Percentiles rank a stretch among this genome's conserved stretches.
phyloP scores from a whole-genome alignment of 768 basidiomycete species.

The Clitopilus passeckerianus region DNA sequence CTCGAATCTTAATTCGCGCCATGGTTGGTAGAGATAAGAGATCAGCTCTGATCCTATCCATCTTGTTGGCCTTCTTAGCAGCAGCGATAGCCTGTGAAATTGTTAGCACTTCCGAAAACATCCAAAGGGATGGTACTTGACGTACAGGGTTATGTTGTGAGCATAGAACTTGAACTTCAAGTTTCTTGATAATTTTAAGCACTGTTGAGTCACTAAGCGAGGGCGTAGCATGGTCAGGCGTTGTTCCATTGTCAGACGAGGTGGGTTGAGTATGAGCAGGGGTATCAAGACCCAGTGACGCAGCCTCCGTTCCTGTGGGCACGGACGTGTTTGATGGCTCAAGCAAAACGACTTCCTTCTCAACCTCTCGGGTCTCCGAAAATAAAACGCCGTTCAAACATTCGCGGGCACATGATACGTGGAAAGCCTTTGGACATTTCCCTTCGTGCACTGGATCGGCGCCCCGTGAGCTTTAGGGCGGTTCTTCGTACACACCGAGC shows the following conservation, averaged over 20 bases:
- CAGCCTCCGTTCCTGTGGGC: conserved; percentile 3
- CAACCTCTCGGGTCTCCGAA: conserved; percentile 58
- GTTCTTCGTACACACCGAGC: conserved; percentile 73
- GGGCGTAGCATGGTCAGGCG: conserved; percentile 2
- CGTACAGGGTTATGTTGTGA: conserved; percentile 88
- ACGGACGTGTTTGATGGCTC: conserved; percentile 25
- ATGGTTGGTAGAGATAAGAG: conserved; percentile 66
- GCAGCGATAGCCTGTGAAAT: conserved; percentile 61
- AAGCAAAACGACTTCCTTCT: conserved; percentile 75
- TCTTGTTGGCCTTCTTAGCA: conserved; percentile 68
- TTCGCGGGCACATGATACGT: conserved; percentile 82
- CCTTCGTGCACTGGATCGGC: conserved; percentile 89
- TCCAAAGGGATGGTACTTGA: conserved; percentile 9
- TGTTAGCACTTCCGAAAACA: background rate
- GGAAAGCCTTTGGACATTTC: conserved; percentile 91
- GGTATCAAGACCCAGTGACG: conserved; percentile 28
- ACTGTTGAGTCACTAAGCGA: conserved; percentile 23
- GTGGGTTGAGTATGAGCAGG: background rate
- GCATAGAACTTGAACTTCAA: conserved; percentile 74
- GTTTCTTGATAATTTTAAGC: conserved; percentile 69
- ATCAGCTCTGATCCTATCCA: conserved; percentile 67
- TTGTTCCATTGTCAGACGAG: background rate
- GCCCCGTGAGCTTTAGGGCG: conserved; percentile 68
- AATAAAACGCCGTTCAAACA: conserved; percentile 56
- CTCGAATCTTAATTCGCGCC: conserved; percentile 79